Percentiles rank a stretch among this genome's conserved stretches.
These are phyloP conservation scores for Xylaria curta DNA, from an alignment of 495 filamentous ascomycete genomes.

Conservation along the genomic window DNA sequence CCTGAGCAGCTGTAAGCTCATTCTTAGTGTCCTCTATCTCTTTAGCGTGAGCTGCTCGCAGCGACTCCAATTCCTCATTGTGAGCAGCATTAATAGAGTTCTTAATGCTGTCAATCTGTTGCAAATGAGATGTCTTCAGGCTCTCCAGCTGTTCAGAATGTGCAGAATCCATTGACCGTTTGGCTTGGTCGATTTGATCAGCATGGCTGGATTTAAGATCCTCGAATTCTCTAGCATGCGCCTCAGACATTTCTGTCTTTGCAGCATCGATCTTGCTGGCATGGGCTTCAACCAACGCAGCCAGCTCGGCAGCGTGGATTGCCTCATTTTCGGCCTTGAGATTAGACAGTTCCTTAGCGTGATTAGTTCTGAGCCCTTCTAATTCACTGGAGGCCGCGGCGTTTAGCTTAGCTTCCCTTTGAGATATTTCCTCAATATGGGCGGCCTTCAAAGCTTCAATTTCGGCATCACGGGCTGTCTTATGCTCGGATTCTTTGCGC, in stretches of 20 bases:
- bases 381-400: slow-evolving; percentile 34
- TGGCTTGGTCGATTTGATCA: slow-evolving; percentile 45
- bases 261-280: slow-evolving; percentile 40
- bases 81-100: slow-evolving; percentile 34
- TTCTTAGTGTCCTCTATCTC: slow-evolving; percentile 46
- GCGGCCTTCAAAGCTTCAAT: slow-evolving; percentile 35
- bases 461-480: slow-evolving; percentile 28
- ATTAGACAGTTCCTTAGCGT: slow-evolving; percentile 43
- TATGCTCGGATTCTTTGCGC: slow-evolving; percentile 42
- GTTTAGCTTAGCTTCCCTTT: slow-evolving; percentile 36
- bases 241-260: slow-evolving; percentile 51
- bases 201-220: slow-evolving; percentile 49
- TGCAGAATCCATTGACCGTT: slow-evolving; percentile 32
- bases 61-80: slow-evolving; percentile 42
- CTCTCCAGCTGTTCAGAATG: slow-evolving; percentile 47
- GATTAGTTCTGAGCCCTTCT: slow-evolving; percentile 37
- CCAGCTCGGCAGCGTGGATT: slow-evolving; percentile 34
- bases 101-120: slow-evolving; percentile 41
- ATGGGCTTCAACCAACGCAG: slow-evolving; percentile 35
- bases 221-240: slow-evolving; percentile 54
- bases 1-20: slow-evolving; percentile 36
- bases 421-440: slow-evolving; percentile 32
- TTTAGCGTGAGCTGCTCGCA: slow-evolving; percentile 47
- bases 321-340: slow-evolving; percentile 42
- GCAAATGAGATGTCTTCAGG: slow-evolving; percentile 45